Base-by-base conservation (phyloP, 805 yeast species). In the Saccharomycopsis amapae region DNA sequence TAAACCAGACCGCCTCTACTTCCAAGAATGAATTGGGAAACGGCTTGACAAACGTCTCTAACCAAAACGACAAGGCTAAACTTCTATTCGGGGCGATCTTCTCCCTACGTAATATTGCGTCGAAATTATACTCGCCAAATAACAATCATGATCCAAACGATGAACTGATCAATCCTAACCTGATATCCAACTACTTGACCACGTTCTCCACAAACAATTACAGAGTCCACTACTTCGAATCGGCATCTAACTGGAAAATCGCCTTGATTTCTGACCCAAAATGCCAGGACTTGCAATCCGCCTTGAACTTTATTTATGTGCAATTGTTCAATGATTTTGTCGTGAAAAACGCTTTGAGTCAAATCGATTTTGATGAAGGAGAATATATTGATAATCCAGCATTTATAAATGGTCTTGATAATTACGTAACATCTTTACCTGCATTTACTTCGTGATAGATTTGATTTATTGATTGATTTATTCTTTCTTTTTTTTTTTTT, bases 81-180 rank as follows among this genome's bases (percentile, higher is more conserved):
- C 73, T 93, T 28, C 69, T 93, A 12, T 93, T 86, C 60, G 98
- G 98, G 10, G 78, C 85, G 33, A 67, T 86, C 7, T 84, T 79
- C 60, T 87, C 96, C 10, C 63, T 90, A 50, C 73, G 88, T 43
- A 85, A 81, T 51, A 75, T 93, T 32, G 74, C 90, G 0, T 69
- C 76, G n/a, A 80, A 73, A 50, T 58, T 78, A 10, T 60, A 54
- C 7, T 65, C 37, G 52, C 41, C 30, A 20, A 28, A 25, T 10
- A 20, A 35, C 19, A 25, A 25, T 17, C 38, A 39, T 13, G 24
- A 10, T 2, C 17, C 7, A 33, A 30, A 17, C 23, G 42, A 39
- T 22, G 40, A 45, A 23, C 20, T 17, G 9, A 15, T 9, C 15
- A 25, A 30, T 17, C 47, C 40, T 3, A 52, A 44, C 23, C 47